phyloP scores from a whole-genome alignment of 2,329 filamentous ascomycete genomes.

The Sporothrix luriei region DNA sequence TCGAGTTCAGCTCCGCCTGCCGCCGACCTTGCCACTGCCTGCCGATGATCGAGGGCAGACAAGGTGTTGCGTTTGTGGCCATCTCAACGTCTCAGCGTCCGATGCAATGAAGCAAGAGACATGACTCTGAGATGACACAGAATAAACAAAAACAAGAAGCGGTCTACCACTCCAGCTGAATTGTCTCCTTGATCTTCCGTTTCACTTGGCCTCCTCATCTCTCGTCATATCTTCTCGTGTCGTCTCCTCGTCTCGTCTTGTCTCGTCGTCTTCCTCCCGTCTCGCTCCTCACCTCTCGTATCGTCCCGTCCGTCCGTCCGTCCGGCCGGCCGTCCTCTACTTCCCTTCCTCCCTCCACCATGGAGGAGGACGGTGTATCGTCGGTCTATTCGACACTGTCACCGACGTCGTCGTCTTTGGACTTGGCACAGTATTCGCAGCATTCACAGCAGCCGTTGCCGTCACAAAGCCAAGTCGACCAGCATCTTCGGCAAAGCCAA shows the following conservation, averaged over 20 bases:
- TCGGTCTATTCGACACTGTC: constrained; percentile 13
- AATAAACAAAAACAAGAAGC: neutral
- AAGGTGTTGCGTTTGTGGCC: neutral
- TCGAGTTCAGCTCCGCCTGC: constrained; percentile 30
- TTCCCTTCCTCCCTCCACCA: neutral
- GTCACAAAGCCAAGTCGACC: neutral
- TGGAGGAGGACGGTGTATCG: constrained; percentile 1
- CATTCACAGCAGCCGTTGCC: neutral
- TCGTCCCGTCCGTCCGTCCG: too few relatives aligned
- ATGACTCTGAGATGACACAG: neutral
- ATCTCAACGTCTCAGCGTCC: neutral
- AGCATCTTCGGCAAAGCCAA: neutral
- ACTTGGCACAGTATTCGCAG: neutral
- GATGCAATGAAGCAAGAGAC: neutral
- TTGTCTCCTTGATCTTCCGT: neutral
- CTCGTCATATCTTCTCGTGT: too few relatives aligned
- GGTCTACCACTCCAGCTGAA: constrained; percentile 21
- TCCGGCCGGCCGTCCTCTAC: too few relatives aligned
- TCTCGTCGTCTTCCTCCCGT: neutral
- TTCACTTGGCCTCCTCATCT: neutral
- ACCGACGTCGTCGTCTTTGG: constrained; percentile 10
- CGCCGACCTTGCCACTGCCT: constrained; percentile 25
- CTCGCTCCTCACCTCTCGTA: neutral
- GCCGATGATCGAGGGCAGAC: neutral
- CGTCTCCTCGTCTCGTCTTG: too few relatives aligned